phyloP scores from a whole-genome alignment of 2,329 filamentous ascomycete genomes.

The Exophiala phaeomuriformis region DNA sequence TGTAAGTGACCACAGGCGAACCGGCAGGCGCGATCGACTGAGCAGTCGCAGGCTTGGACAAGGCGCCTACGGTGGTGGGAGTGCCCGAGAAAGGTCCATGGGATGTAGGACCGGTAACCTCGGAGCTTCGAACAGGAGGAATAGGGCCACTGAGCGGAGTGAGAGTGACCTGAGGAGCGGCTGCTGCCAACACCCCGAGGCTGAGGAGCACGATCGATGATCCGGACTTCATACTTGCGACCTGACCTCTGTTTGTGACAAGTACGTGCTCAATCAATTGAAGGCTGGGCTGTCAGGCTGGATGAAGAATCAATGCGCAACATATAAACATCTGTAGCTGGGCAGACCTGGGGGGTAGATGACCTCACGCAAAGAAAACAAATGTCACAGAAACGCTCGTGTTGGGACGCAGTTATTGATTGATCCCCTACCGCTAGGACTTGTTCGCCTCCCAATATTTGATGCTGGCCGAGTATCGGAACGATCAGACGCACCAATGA shows the following conservation, averaged over 20 bases:
- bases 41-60: conserved; percentile 52
- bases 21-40: conserved; percentile 52
- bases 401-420: neutral
- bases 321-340: neutral
- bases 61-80: conserved; percentile 63
- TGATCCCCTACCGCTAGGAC: neutral
- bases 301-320: neutral
- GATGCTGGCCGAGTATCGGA: neutral
- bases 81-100: conserved; percentile 63
- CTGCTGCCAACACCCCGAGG: conserved; percentile 17
- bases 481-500: neutral
- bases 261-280: neutral
- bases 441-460: neutral
- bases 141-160: conserved; percentile 17
- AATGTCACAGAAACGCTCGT: neutral
- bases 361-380: neutral
- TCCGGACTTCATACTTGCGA: conserved; percentile 19
- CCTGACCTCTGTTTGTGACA: neutral
- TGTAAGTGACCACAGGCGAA: conserved; percentile 54
- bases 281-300: neutral
- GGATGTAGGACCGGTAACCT: conserved; percentile 50
- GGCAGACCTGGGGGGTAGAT: neutral
- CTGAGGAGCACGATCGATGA: conserved; percentile 9
- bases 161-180: conserved; percentile 22
- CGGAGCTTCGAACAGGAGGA: conserved; percentile 41